Conservation (phyloP, 2,329 filamentous ascomycete genomes). For the Aspergillus oerlinghausenensis region DNA sequence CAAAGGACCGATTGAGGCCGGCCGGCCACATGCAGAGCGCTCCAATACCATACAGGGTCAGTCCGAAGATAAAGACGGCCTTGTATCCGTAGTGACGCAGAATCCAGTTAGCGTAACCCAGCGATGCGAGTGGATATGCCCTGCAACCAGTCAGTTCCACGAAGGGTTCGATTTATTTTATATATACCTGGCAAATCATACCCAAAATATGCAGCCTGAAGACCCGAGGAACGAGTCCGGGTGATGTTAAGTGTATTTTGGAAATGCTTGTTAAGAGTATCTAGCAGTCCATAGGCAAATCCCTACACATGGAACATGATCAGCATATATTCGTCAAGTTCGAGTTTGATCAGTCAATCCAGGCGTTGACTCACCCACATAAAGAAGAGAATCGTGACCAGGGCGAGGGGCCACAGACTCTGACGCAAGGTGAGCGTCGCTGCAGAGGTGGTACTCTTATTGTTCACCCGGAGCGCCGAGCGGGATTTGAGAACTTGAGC, state of each 20-base stretch:
- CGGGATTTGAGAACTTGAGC: constrained; percentile 26
- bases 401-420: constrained; percentile 40
- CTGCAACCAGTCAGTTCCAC: constrained; percentile 12
- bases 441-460: constrained; percentile 36
- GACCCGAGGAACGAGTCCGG: constrained; percentile 55
- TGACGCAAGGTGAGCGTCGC: constrained; percentile 41
- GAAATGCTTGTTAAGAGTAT: constrained; percentile 54
- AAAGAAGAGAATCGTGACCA: constrained; percentile 49
- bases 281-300: constrained; percentile 47
- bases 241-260: constrained; percentile 53
- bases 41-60: constrained; percentile 64
- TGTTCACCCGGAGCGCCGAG: constrained; percentile 30
- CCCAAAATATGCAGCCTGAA: constrained; percentile 63
- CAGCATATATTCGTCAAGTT: neutral
- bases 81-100: constrained; percentile 73
- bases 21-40: constrained; percentile 84
- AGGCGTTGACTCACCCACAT: constrained; percentile 43
- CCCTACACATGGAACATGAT: constrained; percentile 26
- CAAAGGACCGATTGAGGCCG: constrained; percentile 67
- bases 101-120: constrained; percentile 55
- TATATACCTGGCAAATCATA: constrained; percentile 24
- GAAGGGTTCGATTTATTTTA: neutral
- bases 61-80: constrained; percentile 71
- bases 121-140: constrained; percentile 51
- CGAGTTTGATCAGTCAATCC: neutral